These are phyloP conservation scores for Tieghemostelium lacteum DNA, from an alignment of 78 protist species.

Conservation along the genomic window DNA sequence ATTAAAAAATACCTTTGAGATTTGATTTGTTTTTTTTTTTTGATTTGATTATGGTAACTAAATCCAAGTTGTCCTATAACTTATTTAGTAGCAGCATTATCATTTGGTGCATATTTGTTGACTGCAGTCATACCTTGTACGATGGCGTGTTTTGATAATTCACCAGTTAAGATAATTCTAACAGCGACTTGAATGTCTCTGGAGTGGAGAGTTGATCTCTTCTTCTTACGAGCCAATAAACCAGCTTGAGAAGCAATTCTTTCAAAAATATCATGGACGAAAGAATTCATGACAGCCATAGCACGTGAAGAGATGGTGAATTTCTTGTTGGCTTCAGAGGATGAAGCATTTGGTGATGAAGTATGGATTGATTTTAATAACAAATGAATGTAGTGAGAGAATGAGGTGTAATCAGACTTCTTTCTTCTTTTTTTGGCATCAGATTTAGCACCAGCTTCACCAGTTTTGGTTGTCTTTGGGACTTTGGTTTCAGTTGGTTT, in stretches of 20 bases:
- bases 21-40: background rate
- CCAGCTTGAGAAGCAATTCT: conserved; percentile 91
- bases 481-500: conserved; percentile 3
- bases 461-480: conserved; percentile 31
- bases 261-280: conserved; percentile 93
- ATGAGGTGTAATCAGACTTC: conserved; percentile 78
- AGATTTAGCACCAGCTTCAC: conserved; percentile 30
- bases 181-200: conserved; percentile 95
- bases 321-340: conserved; percentile 62
- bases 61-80: background rate
- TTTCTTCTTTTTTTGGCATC: conserved; percentile 42
- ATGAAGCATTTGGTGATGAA: background rate
- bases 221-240: conserved; percentile 89
- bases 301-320: conserved; percentile 90
- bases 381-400: conserved; percentile 87
- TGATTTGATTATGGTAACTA: background rate
- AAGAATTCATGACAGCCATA: conserved; percentile 92
- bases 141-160: conserved; percentile 97
- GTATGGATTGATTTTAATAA: conserved; percentile 87
- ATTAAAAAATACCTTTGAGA: conserved; percentile 28
- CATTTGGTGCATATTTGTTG: conserved; percentile 88
- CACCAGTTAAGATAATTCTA: conserved; percentile 95
- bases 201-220: conserved; percentile 85
- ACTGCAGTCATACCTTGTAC: conserved; percentile 96
- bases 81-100: conserved; percentile 1